Evolutionary conservation across 495 filamentous ascomycete species (phyloP).

Genomic region (Bacidia gigantensis): DNA sequence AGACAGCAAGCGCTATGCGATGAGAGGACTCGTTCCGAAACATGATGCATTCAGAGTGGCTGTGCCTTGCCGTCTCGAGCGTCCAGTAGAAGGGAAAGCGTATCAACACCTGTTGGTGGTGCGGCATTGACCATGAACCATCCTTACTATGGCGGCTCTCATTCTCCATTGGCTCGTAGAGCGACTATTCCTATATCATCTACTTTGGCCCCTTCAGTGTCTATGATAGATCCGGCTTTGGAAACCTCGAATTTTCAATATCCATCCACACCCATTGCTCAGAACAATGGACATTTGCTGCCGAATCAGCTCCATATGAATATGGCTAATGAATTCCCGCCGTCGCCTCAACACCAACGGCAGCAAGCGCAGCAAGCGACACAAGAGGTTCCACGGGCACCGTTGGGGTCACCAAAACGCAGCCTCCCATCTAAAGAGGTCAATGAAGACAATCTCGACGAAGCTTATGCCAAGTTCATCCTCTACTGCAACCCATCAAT

Average conservation of each 20-base stretch:
- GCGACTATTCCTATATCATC: constrained; percentile 13
- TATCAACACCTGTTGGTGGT: not conserved
- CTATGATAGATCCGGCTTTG: constrained; percentile 18
- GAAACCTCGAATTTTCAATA: constrained; percentile 12
- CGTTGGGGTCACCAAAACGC: constrained; percentile 20
- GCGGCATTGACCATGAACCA: constrained; percentile 13
- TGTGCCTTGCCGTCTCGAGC: constrained; percentile 3
- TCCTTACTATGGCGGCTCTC: constrained; percentile 11
- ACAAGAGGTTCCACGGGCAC: constrained; percentile 8
- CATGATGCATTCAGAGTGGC: not conserved
- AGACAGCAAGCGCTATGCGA: constrained; percentile 7
- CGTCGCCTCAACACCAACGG: not conserved
- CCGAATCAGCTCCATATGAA: constrained; percentile 1
- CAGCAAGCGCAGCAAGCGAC: not conserved
- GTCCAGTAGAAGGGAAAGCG: not conserved
- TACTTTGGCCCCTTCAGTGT: constrained; percentile 14
- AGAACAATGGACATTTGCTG: constrained; percentile 4
- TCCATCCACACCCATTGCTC: constrained; percentile 2
- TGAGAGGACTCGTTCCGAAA: not conserved
- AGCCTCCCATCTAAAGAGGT: constrained; percentile 56
- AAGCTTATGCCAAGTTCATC: constrained; percentile 79
- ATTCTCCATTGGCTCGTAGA: constrained; percentile 10
- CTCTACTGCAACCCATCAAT: constrained; percentile 82
- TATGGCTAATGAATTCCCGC: not conserved
- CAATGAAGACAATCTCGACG: constrained; percentile 61